phyloP scores from a whole-genome alignment of 2,329 filamentous ascomycete species.

The Atkinsonella hypoxylon region DNA sequence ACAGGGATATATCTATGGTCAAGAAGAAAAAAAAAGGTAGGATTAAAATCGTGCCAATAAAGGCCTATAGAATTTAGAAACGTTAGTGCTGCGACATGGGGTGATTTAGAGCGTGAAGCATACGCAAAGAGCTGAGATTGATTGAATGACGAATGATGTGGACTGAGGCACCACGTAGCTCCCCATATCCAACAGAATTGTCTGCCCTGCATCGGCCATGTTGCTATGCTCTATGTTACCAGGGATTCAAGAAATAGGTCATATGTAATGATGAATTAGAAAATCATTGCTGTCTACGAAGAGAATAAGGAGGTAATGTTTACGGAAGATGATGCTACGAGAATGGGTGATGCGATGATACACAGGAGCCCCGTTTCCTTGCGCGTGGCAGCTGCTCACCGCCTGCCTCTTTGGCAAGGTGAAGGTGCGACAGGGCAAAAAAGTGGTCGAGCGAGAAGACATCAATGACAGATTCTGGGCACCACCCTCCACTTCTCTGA shows the following conservation, averaged over 20 bases:
- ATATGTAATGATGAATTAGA: too few species aligned
- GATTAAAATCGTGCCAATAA: slow-evolving; percentile 33
- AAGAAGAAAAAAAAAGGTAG: slow-evolving; percentile 36
- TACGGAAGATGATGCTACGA: neutral
- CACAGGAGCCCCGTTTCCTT: neutral
- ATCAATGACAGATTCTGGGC: neutral
- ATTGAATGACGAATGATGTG: slow-evolving; percentile 19
- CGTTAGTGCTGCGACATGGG: slow-evolving; percentile 4
- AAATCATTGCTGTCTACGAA: too few species aligned
- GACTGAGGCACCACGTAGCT: slow-evolving; percentile 18
- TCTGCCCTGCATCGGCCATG: slow-evolving; percentile 16
- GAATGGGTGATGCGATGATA: neutral
- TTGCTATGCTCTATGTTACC: neutral
- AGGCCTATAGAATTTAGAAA: slow-evolving; percentile 20
- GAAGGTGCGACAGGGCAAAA: neutral
- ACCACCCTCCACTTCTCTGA: neutral
- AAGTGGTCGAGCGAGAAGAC: neutral
- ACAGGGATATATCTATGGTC: slow-evolving; percentile 38
- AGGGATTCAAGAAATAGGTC: too few species aligned
- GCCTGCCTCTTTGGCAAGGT: slow-evolving; percentile 7
- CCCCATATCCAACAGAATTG: slow-evolving; percentile 15
- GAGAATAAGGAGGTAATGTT: neutral
- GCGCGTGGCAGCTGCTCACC: slow-evolving; percentile 3
- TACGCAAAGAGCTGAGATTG: slow-evolving; percentile 28
- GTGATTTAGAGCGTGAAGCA: slow-evolving; percentile 8